phyloP scores from a whole-genome alignment of 2,329 filamentous ascomycete genomes.

The Aspergillus sp. region DNA sequence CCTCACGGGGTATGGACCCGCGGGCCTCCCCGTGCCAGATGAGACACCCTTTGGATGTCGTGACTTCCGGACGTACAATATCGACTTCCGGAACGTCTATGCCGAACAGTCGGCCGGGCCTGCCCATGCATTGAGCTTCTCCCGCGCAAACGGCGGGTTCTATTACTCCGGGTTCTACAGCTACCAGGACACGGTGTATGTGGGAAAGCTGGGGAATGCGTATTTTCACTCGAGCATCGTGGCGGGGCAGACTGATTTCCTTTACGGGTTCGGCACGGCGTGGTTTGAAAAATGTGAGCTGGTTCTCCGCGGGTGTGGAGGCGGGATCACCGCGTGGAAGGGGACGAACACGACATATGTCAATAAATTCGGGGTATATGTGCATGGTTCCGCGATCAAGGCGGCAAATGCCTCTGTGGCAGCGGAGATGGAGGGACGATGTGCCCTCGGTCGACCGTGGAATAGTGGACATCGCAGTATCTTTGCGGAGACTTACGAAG shows the following conservation, averaged over 20 bases:
- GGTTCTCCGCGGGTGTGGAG: constrained; percentile 59
- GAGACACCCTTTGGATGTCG: constrained; percentile 62
- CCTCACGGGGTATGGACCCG: constrained; percentile 60
- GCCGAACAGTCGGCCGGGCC: constrained; percentile 54
- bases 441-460: constrained; percentile 61
- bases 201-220: constrained; percentile 64
- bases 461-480: constrained; percentile 58
- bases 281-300: constrained; percentile 58
- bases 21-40: constrained; percentile 58
- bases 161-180: constrained; percentile 65
- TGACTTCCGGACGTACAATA: constrained; percentile 65
- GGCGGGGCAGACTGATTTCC: constrained; percentile 65
- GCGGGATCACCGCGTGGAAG: constrained; percentile 69
- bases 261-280: constrained; percentile 66
- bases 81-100: constrained; percentile 63
- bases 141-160: constrained; percentile 64
- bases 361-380: constrained; percentile 67
- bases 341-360: constrained; percentile 62
- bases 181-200: constrained; percentile 68
- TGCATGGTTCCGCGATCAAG: constrained; percentile 53
- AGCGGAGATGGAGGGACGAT: constrained; percentile 44
- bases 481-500: constrained; percentile 55
- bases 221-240: constrained; percentile 62
- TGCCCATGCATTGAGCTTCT: constrained; percentile 58
- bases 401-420: constrained; percentile 52